phyloP scores from a whole-genome alignment of 257 asterid genomes.

The Solanum sitiens region DNA sequence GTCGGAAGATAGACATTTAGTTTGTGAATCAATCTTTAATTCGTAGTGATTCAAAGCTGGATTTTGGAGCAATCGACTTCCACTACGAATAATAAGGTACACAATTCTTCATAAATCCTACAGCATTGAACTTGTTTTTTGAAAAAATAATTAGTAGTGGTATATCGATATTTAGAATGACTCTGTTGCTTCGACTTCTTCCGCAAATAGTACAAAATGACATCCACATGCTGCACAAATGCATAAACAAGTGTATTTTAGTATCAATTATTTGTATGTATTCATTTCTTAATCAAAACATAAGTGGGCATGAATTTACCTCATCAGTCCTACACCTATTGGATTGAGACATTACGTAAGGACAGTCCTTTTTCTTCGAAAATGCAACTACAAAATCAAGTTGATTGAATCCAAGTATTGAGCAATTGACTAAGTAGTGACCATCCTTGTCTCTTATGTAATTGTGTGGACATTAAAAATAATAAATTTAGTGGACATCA shows the following conservation, averaged over 20 bases:
- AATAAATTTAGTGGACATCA: background rate
- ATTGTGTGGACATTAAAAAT: background rate
- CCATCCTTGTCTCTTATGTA: background rate
- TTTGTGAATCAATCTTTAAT: too few relatives aligned
- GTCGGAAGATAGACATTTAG: too few relatives aligned
- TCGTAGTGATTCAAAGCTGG: too few relatives aligned
- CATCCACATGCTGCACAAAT: background rate
- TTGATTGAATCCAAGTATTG: background rate
- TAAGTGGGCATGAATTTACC: background rate
- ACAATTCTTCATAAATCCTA: too few relatives aligned
- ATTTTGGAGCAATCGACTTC: too few relatives aligned
- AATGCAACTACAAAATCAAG: background rate
- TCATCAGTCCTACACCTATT: background rate
- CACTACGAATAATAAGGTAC: too few relatives aligned
- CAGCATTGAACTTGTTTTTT: too few relatives aligned
- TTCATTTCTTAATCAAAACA: too few relatives aligned
- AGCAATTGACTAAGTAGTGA: background rate
- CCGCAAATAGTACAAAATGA: background rate
- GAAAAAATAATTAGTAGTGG: too few relatives aligned
- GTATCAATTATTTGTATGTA: background rate
- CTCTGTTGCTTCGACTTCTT: background rate
- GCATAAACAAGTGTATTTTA: background rate
- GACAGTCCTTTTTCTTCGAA: background rate
- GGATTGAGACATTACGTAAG: background rate
- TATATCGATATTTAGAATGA: too few relatives aligned